A percentile compares a stretch with the other conserved stretches of the same genome.
phyloP scores from a whole-genome alignment of 208 protist species.

The Crithidia acanthocephali region DNA sequence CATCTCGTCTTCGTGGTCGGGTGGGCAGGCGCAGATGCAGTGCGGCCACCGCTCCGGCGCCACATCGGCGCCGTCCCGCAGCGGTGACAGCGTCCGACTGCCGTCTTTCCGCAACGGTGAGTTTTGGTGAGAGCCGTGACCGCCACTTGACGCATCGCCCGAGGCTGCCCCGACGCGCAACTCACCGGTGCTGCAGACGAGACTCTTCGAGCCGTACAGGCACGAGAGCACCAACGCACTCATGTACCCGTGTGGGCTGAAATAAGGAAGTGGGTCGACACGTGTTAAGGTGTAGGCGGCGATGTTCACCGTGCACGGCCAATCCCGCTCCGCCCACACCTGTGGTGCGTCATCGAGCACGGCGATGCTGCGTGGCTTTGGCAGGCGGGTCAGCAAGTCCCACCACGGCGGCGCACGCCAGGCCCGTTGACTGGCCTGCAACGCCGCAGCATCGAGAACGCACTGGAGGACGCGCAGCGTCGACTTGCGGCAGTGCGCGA shows the following conservation, averaged over 20 bases:
- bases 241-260: conserved; percentile 44
- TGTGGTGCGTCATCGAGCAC: conserved; percentile 82
- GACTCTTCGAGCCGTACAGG: conserved; percentile 52
- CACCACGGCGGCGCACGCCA: conserved; percentile 31
- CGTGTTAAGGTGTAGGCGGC: conserved; percentile 74
- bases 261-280: conserved; percentile 66
- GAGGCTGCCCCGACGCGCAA: neutral
- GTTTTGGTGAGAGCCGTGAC: neutral
- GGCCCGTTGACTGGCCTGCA: conserved; percentile 17
- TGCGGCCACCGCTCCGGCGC: conserved; percentile 29
- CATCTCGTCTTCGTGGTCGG: conserved; percentile 27
- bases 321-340: conserved; percentile 71
- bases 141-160: neutral
- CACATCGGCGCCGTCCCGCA: neutral
- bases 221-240: conserved; percentile 50
- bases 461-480: conserved; percentile 11
- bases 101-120: neutral
- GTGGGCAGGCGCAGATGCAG: conserved; percentile 44
- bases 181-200: conserved; percentile 41
- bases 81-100: neutral
- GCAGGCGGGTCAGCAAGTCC: conserved; percentile 22
- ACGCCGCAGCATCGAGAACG: conserved; percentile 15
- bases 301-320: conserved; percentile 63
- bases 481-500: conserved; percentile 21
- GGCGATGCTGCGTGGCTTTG: conserved; percentile 56